A percentile compares a stretch with the other conserved stretches of the same genome.
Evolutionary conservation across 192 early-diverging fungal genomes (phyloP).

Genomic region (Geranomyces variabilis): DNA sequence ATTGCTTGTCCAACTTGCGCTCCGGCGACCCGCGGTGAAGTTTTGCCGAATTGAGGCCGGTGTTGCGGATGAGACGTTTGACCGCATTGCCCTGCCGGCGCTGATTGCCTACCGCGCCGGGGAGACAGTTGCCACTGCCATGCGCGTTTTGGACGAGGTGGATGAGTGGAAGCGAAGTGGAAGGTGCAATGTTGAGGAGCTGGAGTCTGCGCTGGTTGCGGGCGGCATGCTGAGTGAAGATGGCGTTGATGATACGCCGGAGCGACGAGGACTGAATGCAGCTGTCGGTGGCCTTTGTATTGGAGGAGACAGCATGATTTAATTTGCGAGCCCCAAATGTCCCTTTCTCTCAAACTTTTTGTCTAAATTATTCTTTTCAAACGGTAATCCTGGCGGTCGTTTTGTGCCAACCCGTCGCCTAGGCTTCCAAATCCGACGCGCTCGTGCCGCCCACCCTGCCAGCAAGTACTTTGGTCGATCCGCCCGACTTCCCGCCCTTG

Average conservation of each 20-base stretch:
- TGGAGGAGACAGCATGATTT: too few relatives aligned
- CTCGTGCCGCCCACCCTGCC: too few relatives aligned
- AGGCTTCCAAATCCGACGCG: too few relatives aligned
- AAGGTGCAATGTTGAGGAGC: constrained; percentile 45
- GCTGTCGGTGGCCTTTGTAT: too few relatives aligned
- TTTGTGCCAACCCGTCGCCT: too few relatives aligned
- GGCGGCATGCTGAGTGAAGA: constrained; percentile 29
- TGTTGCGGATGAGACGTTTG: constrained; percentile 54
- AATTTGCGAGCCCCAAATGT: too few relatives aligned
- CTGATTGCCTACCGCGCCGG: constrained; percentile 53
- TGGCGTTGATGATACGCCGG: not conserved
- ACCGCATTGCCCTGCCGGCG: constrained; percentile 54
- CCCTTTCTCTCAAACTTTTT: too few relatives aligned
- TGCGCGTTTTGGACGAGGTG: constrained; percentile 57
- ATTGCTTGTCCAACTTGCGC: constrained; percentile 70
- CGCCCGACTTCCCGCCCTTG: not conserved
- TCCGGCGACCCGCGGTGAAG: constrained; percentile 73
- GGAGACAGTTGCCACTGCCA: constrained; percentile 34
- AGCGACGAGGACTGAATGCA: not conserved
- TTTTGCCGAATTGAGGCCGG: constrained; percentile 84
- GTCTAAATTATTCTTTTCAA: too few relatives aligned
- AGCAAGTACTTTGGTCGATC: not conserved
- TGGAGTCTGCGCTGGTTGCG: constrained; percentile 46
- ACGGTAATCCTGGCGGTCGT: too few relatives aligned
- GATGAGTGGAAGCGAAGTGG: constrained; percentile 40